phyloP scores from a whole-genome alignment of 441 rosid genomes.

The Aleurites moluccanus region DNA sequence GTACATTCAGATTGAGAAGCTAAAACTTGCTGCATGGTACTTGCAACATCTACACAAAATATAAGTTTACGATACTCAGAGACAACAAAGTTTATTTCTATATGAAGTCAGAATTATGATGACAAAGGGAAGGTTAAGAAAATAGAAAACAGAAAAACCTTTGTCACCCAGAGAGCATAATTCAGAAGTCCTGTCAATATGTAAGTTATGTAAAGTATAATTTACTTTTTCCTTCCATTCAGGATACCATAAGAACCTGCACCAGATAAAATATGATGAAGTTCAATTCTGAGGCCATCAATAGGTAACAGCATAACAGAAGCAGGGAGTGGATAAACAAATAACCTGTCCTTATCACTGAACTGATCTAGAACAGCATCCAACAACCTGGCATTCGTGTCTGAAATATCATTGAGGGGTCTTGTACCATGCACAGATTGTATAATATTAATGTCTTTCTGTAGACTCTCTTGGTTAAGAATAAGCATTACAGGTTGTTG shows the following conservation, averaged over 20 bases:
- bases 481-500: slow-evolving; percentile 73
- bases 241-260: slow-evolving; percentile 61
- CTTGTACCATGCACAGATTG: slow-evolving; percentile 43
- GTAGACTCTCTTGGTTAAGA: slow-evolving; percentile 52
- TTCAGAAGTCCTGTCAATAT: slow-evolving; percentile 35
- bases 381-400: slow-evolving; percentile 36
- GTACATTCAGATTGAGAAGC: slow-evolving; percentile 33
- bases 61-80: slow-evolving; percentile 4
- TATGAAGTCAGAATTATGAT: not conserved
- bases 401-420: slow-evolving; percentile 40
- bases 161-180: slow-evolving; percentile 32
- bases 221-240: slow-evolving; percentile 54
- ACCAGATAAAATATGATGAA: slow-evolving; percentile 22
- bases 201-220: slow-evolving; percentile 36
- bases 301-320: slow-evolving; percentile 13
- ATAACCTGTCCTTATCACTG: slow-evolving; percentile 51
- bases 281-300: slow-evolving; percentile 21
- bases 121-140: slow-evolving; percentile 9
- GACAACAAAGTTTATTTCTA: not conserved
- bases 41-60: slow-evolving; percentile 42
- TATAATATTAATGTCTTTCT: slow-evolving; percentile 36
- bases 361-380: slow-evolving; percentile 42
- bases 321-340: slow-evolving; percentile 19
- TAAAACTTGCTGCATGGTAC: slow-evolving; percentile 23
- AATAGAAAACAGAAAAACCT: slow-evolving; percentile 39